These are phyloP conservation scores for Phytophthora sojae DNA, from an alignment of 352 stramenopile species.

Conservation along the genomic window DNA sequence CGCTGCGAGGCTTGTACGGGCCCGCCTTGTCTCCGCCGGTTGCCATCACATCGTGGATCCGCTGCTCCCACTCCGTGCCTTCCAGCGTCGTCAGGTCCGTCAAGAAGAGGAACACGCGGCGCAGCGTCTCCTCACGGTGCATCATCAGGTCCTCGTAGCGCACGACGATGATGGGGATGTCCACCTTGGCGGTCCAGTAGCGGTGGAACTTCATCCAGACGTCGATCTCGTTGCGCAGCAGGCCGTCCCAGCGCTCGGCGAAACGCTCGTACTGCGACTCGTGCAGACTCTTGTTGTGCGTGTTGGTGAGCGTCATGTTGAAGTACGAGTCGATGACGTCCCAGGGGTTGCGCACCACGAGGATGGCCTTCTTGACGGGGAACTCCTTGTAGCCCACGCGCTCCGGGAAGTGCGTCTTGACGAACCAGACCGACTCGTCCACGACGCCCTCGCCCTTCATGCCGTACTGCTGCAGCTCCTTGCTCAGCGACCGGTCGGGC, in stretches of 20 bases:
- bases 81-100: slow-evolving; percentile 65
- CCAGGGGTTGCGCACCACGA: slow-evolving; percentile 96
- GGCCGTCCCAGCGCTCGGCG: slow-evolving; percentile 86
- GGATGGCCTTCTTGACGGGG: slow-evolving; percentile 80
- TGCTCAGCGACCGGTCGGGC: slow-evolving; percentile 93
- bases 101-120: slow-evolving; percentile 86
- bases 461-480: slow-evolving; percentile 88
- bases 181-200: slow-evolving; percentile 91
- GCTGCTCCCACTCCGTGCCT: slow-evolving; percentile 78
- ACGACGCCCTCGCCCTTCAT: slow-evolving; percentile 95
- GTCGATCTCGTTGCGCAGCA: slow-evolving; percentile 92
- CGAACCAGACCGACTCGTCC: slow-evolving; percentile 95
- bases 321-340: slow-evolving; percentile 99
- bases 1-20: slow-evolving; percentile 84
- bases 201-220: slow-evolving; percentile 93
- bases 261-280: slow-evolving; percentile 91
- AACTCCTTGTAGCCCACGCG: slow-evolving; percentile 92
- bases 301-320: slow-evolving; percentile 97
- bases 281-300: slow-evolving; percentile 92
- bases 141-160: slow-evolving; percentile 93
- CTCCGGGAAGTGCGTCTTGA: slow-evolving; percentile 99
- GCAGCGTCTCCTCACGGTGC: slow-evolving; percentile 78
- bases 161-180: slow-evolving; percentile 92
- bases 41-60: slow-evolving; percentile 70
- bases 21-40: slow-evolving; percentile 68